A percentile compares a stretch with the other conserved stretches of the same genome.
These are phyloP conservation scores for Rhizopus delemar DNA, from an alignment of 371 early-diverging fungal species.

Conservation along the genomic window DNA sequence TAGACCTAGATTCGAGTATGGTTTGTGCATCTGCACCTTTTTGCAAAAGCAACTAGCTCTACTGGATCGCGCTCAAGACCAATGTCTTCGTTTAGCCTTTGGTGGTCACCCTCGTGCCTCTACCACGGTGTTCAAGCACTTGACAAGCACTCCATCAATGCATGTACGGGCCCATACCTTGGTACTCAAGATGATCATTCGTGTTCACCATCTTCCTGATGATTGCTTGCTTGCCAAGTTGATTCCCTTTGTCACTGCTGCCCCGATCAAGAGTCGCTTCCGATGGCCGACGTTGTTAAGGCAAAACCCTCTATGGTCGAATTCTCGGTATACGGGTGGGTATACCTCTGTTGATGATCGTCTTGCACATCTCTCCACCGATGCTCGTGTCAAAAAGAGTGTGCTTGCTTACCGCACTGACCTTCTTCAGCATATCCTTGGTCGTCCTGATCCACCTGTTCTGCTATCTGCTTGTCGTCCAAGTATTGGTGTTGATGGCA, in stretches of 20 bases:
- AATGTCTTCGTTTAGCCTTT: background rate
- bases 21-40: background rate
- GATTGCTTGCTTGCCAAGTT: background rate
- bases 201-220: background rate
- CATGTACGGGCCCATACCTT: background rate
- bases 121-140: background rate
- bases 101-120: background rate
- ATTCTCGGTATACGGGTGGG: background rate
- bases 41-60: background rate
- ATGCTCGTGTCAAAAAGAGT: background rate
- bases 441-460: background rate
- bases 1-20: slow-evolving; percentile 6
- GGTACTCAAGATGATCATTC: background rate
- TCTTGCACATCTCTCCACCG: background rate
- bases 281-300: background rate
- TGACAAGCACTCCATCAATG: background rate
- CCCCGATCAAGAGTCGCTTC: background rate
- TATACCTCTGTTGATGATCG: background rate
- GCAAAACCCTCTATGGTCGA: background rate
- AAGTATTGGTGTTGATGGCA: background rate
- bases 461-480: slow-evolving; percentile 1
- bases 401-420: background rate
- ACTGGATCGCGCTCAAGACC: background rate
- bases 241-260: background rate
- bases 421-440: no score